These are phyloP conservation scores for Nannochloropsis gaditana DNA, from an alignment of 108 stramenopile species.

Conservation along the genomic window DNA sequence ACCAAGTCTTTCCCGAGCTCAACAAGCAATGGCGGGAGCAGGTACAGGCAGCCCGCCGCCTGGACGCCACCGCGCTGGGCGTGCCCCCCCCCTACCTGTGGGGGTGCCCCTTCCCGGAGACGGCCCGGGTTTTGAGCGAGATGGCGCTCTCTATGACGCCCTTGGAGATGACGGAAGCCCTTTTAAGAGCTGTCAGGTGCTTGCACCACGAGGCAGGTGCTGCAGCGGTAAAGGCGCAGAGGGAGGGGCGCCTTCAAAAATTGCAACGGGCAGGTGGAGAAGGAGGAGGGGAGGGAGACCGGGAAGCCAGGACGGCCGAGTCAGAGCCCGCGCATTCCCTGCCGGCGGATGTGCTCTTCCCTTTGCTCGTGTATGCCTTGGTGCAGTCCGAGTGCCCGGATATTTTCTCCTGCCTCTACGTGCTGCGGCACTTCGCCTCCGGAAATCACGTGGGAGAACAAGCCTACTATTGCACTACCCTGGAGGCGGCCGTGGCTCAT, in stretches of 20 bases:
- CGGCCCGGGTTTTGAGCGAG: not conserved
- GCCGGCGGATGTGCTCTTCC: not conserved
- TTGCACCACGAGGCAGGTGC: not conserved
- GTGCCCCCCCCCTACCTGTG: not conserved
- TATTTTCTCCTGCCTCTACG: not conserved
- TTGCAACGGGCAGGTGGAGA: not conserved
- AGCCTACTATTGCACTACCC: not conserved
- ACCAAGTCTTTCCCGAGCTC: not conserved
- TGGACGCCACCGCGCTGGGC: not conserved
- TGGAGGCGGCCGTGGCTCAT: not conserved
- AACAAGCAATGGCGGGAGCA: not conserved
- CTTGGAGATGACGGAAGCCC: not conserved
- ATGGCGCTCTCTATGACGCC: not conserved
- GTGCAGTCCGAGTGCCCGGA: not conserved
- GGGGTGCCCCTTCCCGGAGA: not conserved
- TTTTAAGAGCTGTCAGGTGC: not conserved
- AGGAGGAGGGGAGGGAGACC: not conserved
- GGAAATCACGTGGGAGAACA: not conserved
- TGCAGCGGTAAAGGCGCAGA: not conserved
- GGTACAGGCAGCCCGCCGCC: not conserved
- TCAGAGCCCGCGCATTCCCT: not conserved
- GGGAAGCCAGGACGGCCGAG: not conserved
- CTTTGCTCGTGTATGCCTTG: not conserved
- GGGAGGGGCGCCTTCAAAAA: not conserved
- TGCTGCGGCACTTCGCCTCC: not conserved